Conservation (phyloP, 192 early-diverging fungal species). For the Thamnidium elegans region DNA sequence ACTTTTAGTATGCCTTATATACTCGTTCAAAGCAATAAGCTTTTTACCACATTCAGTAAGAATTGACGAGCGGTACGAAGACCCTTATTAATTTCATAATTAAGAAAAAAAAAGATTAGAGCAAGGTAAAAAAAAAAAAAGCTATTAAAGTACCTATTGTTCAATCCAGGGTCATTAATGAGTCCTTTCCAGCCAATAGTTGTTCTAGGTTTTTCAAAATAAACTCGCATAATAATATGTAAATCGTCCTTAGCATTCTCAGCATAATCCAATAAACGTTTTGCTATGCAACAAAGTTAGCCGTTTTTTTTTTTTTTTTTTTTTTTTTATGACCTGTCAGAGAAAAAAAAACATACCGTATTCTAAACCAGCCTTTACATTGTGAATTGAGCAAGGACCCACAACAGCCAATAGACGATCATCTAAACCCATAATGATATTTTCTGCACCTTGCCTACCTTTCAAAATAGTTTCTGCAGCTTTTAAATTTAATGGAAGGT, state of each 20-base stretch:
- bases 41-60: conserved; percentile 62
- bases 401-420: conserved; percentile 81
- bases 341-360: conserved; percentile 51
- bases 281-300: not conserved
- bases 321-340: not conserved
- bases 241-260: conserved; percentile 58
- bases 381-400: conserved; percentile 85
- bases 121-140: not conserved
- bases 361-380: conserved; percentile 71
- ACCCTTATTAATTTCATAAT: conserved; percentile 80
- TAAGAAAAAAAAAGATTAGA: conserved; percentile 4
- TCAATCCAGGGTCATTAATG: conserved; percentile 76
- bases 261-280: conserved; percentile 14
- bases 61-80: conserved; percentile 70
- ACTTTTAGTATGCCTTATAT: too few relatives aligned
- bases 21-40: not conserved
- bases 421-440: conserved; percentile 67
- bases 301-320: not conserved
- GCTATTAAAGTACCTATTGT: conserved; percentile 46
- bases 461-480: conserved; percentile 73
- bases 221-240: conserved; percentile 79
- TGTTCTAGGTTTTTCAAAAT: conserved; percentile 85
- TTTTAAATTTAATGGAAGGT: conserved; percentile 70
- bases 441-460: conserved; percentile 62
- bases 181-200: conserved; percentile 94